Percentiles rank a stretch among this genome's conserved stretches.
Conservation (phyloP, 805 yeast genomes). For the Candida anglica region DNA sequence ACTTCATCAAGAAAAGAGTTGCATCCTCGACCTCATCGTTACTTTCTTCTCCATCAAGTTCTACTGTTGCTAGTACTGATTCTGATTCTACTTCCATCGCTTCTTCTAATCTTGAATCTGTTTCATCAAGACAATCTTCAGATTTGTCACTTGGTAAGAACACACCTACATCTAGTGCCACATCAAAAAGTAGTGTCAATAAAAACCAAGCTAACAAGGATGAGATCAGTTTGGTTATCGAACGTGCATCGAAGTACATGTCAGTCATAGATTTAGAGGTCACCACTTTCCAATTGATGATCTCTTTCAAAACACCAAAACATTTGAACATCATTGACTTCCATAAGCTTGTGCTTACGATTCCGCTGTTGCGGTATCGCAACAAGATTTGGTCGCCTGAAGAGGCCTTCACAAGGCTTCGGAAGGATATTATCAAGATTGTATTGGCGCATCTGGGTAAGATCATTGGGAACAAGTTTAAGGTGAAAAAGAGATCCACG, state of each 20-base stretch:
- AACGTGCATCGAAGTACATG: conserved; percentile 39
- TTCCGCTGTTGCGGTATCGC: conserved; percentile 54
- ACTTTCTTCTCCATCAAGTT: not conserved
- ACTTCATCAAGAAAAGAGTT: not conserved
- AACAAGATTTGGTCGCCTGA: conserved; percentile 57
- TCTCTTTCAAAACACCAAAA: conserved; percentile 78
- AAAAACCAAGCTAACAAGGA: conserved; percentile 15
- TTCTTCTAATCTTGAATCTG: not conserved
- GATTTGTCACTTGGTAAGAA: not conserved
- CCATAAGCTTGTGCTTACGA: conserved; percentile 59
- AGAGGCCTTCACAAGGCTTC: conserved; percentile 61
- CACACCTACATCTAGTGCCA: conserved; percentile 1
- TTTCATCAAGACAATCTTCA: conserved; percentile 1
- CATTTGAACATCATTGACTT: conserved; percentile 69
- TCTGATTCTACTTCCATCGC: not conserved
- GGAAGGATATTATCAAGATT: conserved; percentile 58
- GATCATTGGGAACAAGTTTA: conserved; percentile 72
- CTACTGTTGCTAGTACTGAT: not conserved
- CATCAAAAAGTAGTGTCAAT: not conserved
- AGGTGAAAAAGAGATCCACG: conserved; percentile 27
- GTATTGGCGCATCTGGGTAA: conserved; percentile 68
- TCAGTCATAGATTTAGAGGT: conserved; percentile 35
- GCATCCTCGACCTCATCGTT: too few species aligned
- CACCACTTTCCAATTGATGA: conserved; percentile 39
- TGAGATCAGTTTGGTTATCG: conserved; percentile 37